A percentile compares a stretch with the other conserved stretches of the same genome.
Conservation (phyloP, 2,329 filamentous ascomycete species). For the Sphaerulina musiva region DNA sequence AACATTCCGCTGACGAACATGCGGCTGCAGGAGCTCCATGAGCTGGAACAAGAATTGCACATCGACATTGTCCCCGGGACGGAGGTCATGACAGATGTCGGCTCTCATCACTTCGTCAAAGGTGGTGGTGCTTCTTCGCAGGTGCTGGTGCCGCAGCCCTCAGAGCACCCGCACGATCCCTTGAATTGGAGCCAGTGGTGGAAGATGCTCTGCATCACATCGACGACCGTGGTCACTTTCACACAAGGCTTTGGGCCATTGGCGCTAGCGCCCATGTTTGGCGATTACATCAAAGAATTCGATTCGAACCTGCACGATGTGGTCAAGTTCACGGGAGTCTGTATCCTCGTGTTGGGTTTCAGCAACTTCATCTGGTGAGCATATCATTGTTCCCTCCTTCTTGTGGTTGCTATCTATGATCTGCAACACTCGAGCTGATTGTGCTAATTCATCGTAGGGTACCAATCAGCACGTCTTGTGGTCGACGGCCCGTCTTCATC, state of each 20-base stretch:
- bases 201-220: conserved; percentile 46
- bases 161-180: conserved; percentile 34
- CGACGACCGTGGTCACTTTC: conserved; percentile 45
- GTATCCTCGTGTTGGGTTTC: conserved; percentile 53
- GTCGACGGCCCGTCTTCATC: conserved; percentile 50
- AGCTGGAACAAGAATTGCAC: conserved; percentile 48
- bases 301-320: conserved; percentile 39
- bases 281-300: conserved; percentile 51
- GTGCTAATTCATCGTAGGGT: conserved; percentile 37
- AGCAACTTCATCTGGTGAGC: conserved; percentile 54
- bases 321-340: conserved; percentile 52
- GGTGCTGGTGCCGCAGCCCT: conserved; percentile 49
- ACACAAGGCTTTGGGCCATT: conserved; percentile 51
- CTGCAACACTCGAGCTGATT: no score
- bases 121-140: conserved; percentile 31
- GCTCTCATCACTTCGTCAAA: conserved; percentile 59
- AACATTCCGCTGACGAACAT: conserved; percentile 16
- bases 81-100: conserved; percentile 56
- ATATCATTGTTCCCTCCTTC: background rate
- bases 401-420: background rate
- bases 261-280: conserved; percentile 55
- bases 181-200: conserved; percentile 46
- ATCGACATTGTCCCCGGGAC: conserved; percentile 52
- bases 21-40: conserved; percentile 36
- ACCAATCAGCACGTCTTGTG: conserved; percentile 50